Base-by-base conservation (phyloP, 2,329 filamentous ascomycete species). In the Coniochaeta prunicola region DNA sequence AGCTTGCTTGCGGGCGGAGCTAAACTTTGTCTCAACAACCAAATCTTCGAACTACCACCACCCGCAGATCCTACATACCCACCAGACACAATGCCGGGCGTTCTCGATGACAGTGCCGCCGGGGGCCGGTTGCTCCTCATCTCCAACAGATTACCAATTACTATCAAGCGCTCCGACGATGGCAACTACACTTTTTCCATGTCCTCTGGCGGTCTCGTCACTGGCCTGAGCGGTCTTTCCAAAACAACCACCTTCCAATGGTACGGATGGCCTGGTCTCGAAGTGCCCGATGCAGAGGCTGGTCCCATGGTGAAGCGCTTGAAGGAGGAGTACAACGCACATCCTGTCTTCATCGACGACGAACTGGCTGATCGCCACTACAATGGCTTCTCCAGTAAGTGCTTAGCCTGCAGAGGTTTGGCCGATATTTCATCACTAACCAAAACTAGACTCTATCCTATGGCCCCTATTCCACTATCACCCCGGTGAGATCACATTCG, bases 381-480 rank as follows among this genome's bases (percentile, higher is more conserved):
- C 80, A 99, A 99, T 70, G 94, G 94, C 54, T 97, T 97, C 73
- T 93, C 92, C 38, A 97, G 91, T 96, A 77, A 73, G 89, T 55
- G 2, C 50, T 24, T 34, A 4, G 4, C 28, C n/a, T n/a, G n/a
- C n/a, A n/a, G n/a, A n/a, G n/a, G 31, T n/a, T 33, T 3, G n/a
- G 8, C 19, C 12, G 31, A 33, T 6, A 50, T 9, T 30, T 30
- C 26, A 30, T 50, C 17, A 6, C 30, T 30, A 33, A 53, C n/a
- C 45, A 31, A 15, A 24, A 8, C 26, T 24, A 93, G 91, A 99
- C 75, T 96, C 91, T 8, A 97, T 97, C 72, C 87, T 99, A 61
- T 99, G 94, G 94, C 94, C 94, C 2, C 86, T 99, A 40, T 96
- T 99, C 80, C 94, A 97, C 78, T 97, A 97, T 77, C 94, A 99